Evolutionary conservation across 352 stramenopile species (phyloP).

Genomic region (Globisporangium alternatum): DNA sequence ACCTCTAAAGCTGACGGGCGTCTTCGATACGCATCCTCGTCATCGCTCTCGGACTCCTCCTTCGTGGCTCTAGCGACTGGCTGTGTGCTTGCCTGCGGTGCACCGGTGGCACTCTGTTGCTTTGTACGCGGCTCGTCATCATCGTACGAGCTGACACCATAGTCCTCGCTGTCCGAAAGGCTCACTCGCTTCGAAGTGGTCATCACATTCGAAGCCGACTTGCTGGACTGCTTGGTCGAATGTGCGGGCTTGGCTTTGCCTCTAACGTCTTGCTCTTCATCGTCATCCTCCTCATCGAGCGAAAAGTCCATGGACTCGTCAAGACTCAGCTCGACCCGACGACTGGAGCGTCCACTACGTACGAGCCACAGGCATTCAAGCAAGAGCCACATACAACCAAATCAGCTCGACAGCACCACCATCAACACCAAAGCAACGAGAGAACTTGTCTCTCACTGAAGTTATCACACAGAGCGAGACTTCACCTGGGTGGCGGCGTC

Average conservation of each 20-base stretch:
- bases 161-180: conserved; percentile 14
- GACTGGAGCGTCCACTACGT: conserved; percentile 14
- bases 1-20: background rate
- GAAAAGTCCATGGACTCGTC: conserved; percentile 52
- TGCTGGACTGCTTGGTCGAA: background rate
- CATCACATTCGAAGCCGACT: background rate
- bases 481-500: background rate
- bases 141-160: background rate
- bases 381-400: background rate
- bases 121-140: background rate
- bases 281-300: conserved; percentile 10
- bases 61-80: background rate
- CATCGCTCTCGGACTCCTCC: conserved; percentile 11
- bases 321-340: conserved; percentile 43
- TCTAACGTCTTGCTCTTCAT: background rate
- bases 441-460: too few relatives aligned
- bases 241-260: background rate
- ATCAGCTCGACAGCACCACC: background rate
- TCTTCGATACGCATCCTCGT: background rate
- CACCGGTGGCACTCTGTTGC: background rate
- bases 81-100: background rate
- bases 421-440: background rate
- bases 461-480: background rate
- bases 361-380: background rate
- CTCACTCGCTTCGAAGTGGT: conserved; percentile 1